These are phyloP conservation scores for Zychaea mexicana DNA, from an alignment of 371 early-diverging fungal species.

Conservation along the genomic window DNA sequence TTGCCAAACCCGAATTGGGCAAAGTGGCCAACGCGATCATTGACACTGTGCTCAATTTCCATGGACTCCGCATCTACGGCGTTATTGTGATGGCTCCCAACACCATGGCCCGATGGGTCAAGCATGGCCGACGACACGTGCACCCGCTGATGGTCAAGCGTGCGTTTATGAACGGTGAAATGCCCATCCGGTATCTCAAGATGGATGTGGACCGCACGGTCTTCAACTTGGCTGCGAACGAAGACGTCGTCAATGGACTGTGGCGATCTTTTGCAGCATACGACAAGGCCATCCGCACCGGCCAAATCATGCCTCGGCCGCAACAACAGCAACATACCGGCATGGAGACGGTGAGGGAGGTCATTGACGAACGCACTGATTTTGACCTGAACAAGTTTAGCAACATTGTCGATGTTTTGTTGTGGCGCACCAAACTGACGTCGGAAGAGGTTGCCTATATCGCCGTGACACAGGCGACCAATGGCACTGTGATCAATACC, in stretches of 20 bases:
- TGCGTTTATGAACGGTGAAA: constrained; percentile 64
- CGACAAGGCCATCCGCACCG: constrained; percentile 31
- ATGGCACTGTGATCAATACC: constrained; percentile 39
- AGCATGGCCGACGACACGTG: constrained; percentile 69
- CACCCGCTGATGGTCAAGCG: constrained; percentile 68
- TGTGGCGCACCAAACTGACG: constrained; percentile 67
- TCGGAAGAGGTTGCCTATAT: constrained; percentile 74
- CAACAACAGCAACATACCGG: constrained; percentile 79
- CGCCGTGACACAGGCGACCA: constrained; percentile 39
- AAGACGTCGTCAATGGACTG: constrained; percentile 41
- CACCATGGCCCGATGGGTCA: constrained; percentile 67
- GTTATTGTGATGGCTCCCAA: constrained; percentile 59
- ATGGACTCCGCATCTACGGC: constrained; percentile 67
- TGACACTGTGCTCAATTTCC: constrained; percentile 49
- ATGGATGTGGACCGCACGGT: constrained; percentile 59
- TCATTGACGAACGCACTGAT: constrained; percentile 71
- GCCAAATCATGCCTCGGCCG: constrained; percentile 36
- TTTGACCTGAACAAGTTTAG: constrained; percentile 67
- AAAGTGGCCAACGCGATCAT: constrained; percentile 53
- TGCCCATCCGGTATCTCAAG: constrained; percentile 47
- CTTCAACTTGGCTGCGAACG: constrained; percentile 49
- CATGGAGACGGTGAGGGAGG: constrained; percentile 63
- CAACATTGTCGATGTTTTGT: constrained; percentile 69
- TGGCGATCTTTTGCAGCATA: constrained; percentile 46
- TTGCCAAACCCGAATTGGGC: constrained; percentile 49